phyloP scores from a whole-genome alignment of 108 stramenopile genomes.

The Chaetoceros muelleri region DNA sequence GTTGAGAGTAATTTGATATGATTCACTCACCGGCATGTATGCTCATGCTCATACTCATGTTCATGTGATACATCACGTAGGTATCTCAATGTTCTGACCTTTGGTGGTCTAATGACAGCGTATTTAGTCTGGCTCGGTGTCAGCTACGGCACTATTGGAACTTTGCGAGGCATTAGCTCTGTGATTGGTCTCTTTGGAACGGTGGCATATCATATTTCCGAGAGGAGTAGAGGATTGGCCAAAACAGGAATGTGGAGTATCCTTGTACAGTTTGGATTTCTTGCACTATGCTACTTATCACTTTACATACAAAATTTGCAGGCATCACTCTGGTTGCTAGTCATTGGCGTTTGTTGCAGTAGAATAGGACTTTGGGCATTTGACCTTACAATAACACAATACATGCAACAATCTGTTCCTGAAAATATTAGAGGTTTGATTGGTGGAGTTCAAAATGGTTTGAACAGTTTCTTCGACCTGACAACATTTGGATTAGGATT shows the following conservation, averaged over 20 bases:
- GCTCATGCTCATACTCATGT: slow-evolving; percentile 10
- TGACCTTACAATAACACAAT: slow-evolving; percentile 56
- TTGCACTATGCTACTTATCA: slow-evolving; percentile 21
- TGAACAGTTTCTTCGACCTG: slow-evolving; percentile 46
- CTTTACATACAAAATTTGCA: slow-evolving; percentile 18
- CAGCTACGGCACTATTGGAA: slow-evolving; percentile 27
- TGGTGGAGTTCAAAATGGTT: slow-evolving; percentile 46
- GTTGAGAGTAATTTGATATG: too few species aligned
- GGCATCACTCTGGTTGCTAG: slow-evolving; percentile 23
- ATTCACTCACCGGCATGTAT: slow-evolving; percentile 1
- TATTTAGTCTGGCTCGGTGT: slow-evolving; percentile 49
- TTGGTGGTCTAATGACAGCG: slow-evolving; percentile 54
- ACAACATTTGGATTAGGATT: slow-evolving; percentile 35
- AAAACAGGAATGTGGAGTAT: slow-evolving; percentile 49
- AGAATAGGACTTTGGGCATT: slow-evolving; percentile 65
- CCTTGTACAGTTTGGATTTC: slow-evolving; percentile 30
- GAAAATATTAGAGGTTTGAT: slow-evolving; percentile 38
- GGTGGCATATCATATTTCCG: slow-evolving; percentile 33
- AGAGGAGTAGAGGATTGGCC: slow-evolving; percentile 9
- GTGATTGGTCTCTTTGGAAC: slow-evolving; percentile 51
- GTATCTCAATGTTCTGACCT: slow-evolving; percentile 46
- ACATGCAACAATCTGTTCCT: slow-evolving; percentile 43
- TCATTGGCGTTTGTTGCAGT: slow-evolving; percentile 44
- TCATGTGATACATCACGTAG: slow-evolving; percentile 6
- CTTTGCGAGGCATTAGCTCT: slow-evolving; percentile 43